These are phyloP conservation scores for Lasiosphaeria hispida DNA, from an alignment of 495 filamentous ascomycete species.

Conservation along the genomic window DNA sequence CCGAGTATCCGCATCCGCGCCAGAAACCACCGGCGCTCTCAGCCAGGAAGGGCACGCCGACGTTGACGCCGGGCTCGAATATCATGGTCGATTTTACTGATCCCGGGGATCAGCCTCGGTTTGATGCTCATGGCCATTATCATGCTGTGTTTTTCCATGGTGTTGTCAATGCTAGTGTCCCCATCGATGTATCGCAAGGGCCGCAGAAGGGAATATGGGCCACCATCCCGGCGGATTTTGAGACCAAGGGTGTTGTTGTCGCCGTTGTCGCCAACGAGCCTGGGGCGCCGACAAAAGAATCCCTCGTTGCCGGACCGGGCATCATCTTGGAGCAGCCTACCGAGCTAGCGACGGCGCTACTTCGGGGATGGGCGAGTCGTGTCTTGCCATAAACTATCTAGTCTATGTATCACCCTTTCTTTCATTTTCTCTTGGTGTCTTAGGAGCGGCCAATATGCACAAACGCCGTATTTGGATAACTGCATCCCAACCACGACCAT, in stretches of 20 bases:
- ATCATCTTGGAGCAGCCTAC: conserved; percentile 41
- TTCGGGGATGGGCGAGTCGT: not conserved
- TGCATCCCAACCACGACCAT: too few species aligned
- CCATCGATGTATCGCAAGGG: conserved; percentile 36
- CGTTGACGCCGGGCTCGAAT: conserved; percentile 42
- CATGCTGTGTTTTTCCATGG: conserved; percentile 55
- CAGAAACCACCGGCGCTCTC: conserved; percentile 43
- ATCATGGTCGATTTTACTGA: conserved; percentile 43
- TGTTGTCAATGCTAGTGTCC: conserved; percentile 42
- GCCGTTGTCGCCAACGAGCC: conserved; percentile 42
- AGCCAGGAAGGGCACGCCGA: conserved; percentile 35
- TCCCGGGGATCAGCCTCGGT: conserved; percentile 39
- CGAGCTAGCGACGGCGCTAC: conserved; percentile 16
- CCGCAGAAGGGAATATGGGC: conserved; percentile 33
- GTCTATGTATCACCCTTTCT: too few species aligned
- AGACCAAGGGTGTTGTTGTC: conserved; percentile 48
- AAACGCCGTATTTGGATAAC: too few species aligned
- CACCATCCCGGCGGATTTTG: conserved; percentile 45
- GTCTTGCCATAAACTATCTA: too few species aligned
- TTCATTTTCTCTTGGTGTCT: too few species aligned
- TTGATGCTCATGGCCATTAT: conserved; percentile 38
- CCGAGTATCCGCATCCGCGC: conserved; percentile 45
- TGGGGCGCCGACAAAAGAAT: conserved; percentile 48
- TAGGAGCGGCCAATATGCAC: too few species aligned
- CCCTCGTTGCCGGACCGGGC: conserved; percentile 38